These are phyloP conservation scores for Leishmania arabica DNA, from an alignment of 208 protist species.

Conservation along the genomic window DNA sequence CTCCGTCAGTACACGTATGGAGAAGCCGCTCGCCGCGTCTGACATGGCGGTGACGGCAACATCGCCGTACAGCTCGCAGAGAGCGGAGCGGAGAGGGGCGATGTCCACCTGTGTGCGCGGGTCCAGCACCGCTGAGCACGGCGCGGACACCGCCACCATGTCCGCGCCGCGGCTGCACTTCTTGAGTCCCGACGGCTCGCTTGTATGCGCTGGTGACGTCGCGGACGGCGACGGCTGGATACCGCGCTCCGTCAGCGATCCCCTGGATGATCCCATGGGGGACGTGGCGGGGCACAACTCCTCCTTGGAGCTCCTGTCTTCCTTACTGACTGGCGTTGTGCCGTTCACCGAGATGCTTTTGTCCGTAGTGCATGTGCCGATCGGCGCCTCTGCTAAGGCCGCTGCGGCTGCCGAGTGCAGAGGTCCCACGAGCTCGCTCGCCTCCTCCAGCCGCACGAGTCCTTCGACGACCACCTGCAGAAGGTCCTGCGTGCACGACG, in stretches of 20 bases:
- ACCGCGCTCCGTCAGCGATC: neutral
- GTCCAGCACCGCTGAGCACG: constrained; percentile 40
- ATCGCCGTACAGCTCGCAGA: constrained; percentile 81
- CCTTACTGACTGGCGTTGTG: constrained; percentile 1
- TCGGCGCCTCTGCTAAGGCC: neutral
- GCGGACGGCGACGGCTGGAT: neutral
- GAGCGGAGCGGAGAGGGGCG: constrained; percentile 39
- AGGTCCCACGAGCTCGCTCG: constrained; percentile 38
- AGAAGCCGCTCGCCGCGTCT: constrained; percentile 51
- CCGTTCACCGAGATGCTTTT: neutral
- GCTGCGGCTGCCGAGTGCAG: constrained; percentile 17
- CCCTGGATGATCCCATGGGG: neutral
- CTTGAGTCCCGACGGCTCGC: neutral
- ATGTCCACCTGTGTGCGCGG: constrained; percentile 47
- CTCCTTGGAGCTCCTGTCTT: neutral
- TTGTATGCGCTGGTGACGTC: constrained; percentile 1
- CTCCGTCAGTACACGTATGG: constrained; percentile 53
- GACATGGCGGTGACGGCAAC: constrained; percentile 70
- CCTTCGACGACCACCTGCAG: constrained; percentile 81
- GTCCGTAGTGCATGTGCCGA: neutral
- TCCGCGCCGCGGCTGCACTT: neutral
- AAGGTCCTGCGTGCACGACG: constrained; percentile 52
- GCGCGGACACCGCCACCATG: neutral
- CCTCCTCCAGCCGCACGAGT: constrained; percentile 71
- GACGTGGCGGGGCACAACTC: too few relatives aligned